Base-by-base conservation (phyloP, 768 basidiomycete species). In the Calocybe indica region DNA sequence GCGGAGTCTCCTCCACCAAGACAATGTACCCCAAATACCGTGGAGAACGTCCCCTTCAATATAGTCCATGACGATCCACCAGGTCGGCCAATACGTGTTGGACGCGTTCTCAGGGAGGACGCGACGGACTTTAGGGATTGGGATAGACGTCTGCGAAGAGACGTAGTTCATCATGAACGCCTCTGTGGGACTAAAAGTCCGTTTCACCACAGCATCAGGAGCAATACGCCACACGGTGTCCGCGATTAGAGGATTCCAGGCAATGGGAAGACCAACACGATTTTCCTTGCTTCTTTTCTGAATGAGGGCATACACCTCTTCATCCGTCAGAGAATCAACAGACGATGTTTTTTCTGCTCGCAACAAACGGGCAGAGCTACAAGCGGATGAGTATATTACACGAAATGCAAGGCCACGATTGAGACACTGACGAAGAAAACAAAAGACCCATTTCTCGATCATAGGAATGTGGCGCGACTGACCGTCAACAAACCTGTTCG, bases 11-110 rank as follows among this genome's bases (percentile, higher is more conserved):
- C 45, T 48, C 54, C 50, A 57, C 29, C 46, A 37, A 32, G 46
- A 43, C 30, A 63, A 37, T 5, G 29, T 42, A 8, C 48, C 43
- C 63, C 63, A 65, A 15, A 47, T 33, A 1, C 31, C 47, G 1
- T 38, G 33, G 5, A 63, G 48, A 13, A 46, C 41, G 28, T 50
- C 22, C 6, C 63, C 63, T 3, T 53, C 45, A 8, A 65, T 53
- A 40, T 57, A 59, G 22, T 62, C 57, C 61, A 65, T 63, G 41
- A 62, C 36, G 22, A 61, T 43, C 45, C 52, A 52, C 33, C 11
- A 35, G 8, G 30, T 32, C 12, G 37, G 28, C 22, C 14, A n/a
- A 29, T 43, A 14, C 14, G 35, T 12, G 5, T 28, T 6, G 22
- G 22, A 22, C 22, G 22, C 22, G 22, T 22, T 22, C 22, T 22